A percentile compares a stretch with the other conserved stretches of the same genome.
Conservation (phyloP, 306 rosid species). For the Amphicarpaea edgeworthii region DNA sequence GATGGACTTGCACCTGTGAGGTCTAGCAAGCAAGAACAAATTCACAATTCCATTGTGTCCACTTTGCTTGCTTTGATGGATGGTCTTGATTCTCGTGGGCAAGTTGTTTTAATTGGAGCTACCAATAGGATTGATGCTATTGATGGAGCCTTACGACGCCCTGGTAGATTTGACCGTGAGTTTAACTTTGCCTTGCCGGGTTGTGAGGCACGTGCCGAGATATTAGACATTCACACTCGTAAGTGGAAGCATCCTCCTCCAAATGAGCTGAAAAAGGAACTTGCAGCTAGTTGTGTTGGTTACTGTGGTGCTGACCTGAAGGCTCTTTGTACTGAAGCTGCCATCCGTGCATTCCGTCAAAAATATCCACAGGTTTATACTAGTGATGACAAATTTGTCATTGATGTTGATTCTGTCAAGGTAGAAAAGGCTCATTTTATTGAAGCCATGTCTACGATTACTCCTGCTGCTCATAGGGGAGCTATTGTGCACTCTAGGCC, state of each 20-base stretch:
- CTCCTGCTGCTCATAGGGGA: constrained; percentile 99
- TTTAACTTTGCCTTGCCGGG: constrained; percentile 96
- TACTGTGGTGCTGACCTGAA: constrained; percentile 99
- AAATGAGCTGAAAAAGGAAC: constrained; percentile 75
- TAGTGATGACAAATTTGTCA: constrained; percentile 93
- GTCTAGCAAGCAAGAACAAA: constrained; percentile 98
- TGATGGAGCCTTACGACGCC: constrained; percentile 98
- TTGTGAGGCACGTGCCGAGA: constrained; percentile 95
- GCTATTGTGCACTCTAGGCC: constrained; percentile 96
- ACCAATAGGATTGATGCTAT: constrained; percentile 98
- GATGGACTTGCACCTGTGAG: constrained; percentile 99
- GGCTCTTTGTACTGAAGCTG: constrained; percentile 99
- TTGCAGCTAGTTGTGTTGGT: constrained; percentile 98
- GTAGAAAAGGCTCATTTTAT: constrained; percentile 90
- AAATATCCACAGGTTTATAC: constrained; percentile 97
- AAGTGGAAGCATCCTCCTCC: constrained; percentile 97
- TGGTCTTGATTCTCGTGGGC: constrained; percentile 99
- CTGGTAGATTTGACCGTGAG: constrained; percentile 98
- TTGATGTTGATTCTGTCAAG: constrained; percentile 89
- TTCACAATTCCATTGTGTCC: constrained; percentile 98
- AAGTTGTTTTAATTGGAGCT: constrained; percentile 98
- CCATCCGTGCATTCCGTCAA: constrained; percentile 94
- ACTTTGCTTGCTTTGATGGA: constrained; percentile 99
- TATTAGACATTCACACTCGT: constrained; percentile 92
- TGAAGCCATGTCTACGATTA: constrained; percentile 96